Evolutionary conservation across 106 monocot species (phyloP).

Genomic region (Dactylorhiza incarnata): DNA sequence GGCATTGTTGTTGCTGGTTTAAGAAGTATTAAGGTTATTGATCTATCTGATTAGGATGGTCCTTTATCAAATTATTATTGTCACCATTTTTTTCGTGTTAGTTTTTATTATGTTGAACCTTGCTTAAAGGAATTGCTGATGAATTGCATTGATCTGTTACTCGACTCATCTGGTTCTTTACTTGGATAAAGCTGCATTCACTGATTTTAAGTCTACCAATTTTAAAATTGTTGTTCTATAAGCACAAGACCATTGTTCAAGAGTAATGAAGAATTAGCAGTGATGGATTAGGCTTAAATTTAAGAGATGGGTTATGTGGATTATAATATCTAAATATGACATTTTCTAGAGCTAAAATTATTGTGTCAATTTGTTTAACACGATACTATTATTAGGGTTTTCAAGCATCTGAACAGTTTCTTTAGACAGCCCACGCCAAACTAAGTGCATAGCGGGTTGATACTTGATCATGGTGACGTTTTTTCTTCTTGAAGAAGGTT

Average conservation of each 20-base stretch:
- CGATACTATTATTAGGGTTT: not conserved
- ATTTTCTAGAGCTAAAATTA: not conserved
- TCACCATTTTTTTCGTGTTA: not conserved
- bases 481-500: not conserved
- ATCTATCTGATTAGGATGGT: not conserved
- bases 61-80: not conserved
- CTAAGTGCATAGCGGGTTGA: not conserved
- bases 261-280: not conserved
- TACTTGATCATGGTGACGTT: not conserved
- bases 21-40: slow-evolving; percentile 80
- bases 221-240: not conserved
- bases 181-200: not conserved
- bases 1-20: slow-evolving; percentile 94
- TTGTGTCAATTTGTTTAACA: not conserved
- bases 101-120: not conserved
- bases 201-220: not conserved
- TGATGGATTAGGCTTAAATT: not conserved
- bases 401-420: not conserved
- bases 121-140: not conserved
- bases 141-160: slow-evolving; percentile 1
- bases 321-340: not conserved
- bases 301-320: not conserved
- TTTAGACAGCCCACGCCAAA: not conserved
- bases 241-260: not conserved
- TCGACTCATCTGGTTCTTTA: not conserved